These are phyloP conservation scores for Thymus mandschuricus DNA, from an alignment of 257 asterid species.

Conservation along the genomic window DNA sequence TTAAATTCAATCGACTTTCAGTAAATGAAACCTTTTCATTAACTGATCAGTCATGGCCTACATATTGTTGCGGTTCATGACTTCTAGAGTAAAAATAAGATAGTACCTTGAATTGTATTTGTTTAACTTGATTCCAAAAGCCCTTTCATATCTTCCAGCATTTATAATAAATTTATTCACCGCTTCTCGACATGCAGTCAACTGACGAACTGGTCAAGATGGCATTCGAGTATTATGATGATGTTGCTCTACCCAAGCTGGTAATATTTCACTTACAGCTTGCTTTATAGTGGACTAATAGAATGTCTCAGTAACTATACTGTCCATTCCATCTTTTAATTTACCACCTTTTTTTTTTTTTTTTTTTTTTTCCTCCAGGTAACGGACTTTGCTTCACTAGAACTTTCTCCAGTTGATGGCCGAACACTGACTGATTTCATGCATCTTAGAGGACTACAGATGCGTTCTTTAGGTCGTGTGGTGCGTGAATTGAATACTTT, in stretches of 20 bases:
- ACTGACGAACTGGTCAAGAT: slow-evolving; percentile 81
- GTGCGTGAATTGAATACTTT: slow-evolving; percentile 57
- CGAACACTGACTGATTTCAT: slow-evolving; percentile 96
- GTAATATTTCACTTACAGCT: slow-evolving; percentile 47
- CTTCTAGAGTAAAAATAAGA: neutral
- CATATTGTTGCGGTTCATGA: slow-evolving; percentile 2
- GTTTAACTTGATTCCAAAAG: slow-evolving; percentile 21
- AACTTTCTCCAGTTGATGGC: slow-evolving; percentile 99
- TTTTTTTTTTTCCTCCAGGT: slow-evolving; percentile 51
- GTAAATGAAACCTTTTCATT: no score
- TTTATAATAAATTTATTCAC: slow-evolving; percentile 25
- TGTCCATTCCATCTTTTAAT: slow-evolving; percentile 25
- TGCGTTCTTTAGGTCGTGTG: slow-evolving; percentile 96
- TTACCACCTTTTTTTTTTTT: slow-evolving; percentile 33
- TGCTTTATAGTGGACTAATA: slow-evolving; percentile 14
- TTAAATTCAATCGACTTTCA: no score
- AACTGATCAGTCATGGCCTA: slow-evolving; percentile 16
- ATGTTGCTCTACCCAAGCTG: slow-evolving; percentile 96
- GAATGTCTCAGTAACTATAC: slow-evolving; percentile 18
- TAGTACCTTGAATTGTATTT: slow-evolving; percentile 1
- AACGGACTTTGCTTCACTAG: slow-evolving; percentile 97
- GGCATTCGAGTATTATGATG: slow-evolving; percentile 82
- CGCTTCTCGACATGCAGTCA: slow-evolving; percentile 65
- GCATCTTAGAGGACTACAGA: slow-evolving; percentile 95
- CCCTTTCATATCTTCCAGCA: slow-evolving; percentile 8